Evolutionary conservation across 768 basidiomycete species (phyloP).

Genomic region (Daedalea quercina): DNA sequence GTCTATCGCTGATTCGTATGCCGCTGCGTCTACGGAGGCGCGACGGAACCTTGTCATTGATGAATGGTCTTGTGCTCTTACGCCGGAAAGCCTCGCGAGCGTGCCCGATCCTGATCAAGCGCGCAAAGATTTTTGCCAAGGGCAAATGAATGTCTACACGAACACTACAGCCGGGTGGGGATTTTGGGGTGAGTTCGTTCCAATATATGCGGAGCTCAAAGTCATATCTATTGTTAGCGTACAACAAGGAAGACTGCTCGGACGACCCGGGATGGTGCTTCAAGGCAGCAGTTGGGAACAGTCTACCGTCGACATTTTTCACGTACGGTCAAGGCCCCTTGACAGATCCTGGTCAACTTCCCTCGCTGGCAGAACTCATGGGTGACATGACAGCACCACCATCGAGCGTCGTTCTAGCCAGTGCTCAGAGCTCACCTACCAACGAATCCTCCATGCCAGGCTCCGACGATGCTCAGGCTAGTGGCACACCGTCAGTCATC

Average conservation of each 20-base stretch:
- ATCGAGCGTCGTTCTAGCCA: slow-evolving; percentile 3
- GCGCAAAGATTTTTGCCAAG: slow-evolving; percentile 45
- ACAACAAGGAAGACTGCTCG: slow-evolving; percentile 54
- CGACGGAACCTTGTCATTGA: slow-evolving; percentile 40
- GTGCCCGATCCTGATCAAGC: slow-evolving; percentile 40
- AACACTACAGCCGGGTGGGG: slow-evolving; percentile 55
- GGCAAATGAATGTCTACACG: slow-evolving; percentile 52
- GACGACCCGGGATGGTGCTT: slow-evolving; percentile 67
- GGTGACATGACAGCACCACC: slow-evolving; percentile 16
- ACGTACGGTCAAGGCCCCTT: slow-evolving; percentile 33
- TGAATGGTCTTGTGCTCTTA: slow-evolving; percentile 48
- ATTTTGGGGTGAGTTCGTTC: slow-evolving; percentile 53
- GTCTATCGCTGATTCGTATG: slow-evolving; percentile 20
- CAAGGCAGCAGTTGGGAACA: slow-evolving; percentile 47
- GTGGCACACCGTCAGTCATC: neutral
- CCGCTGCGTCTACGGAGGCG: slow-evolving; percentile 22
- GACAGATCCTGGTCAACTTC: slow-evolving; percentile 17
- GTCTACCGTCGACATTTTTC: slow-evolving; percentile 53
- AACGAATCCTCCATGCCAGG: neutral
- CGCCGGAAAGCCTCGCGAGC: slow-evolving; percentile 39
- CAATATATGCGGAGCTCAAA: neutral
- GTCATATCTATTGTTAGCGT: slow-evolving; percentile 30
- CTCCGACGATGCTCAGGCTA: neutral
- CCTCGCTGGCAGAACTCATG: slow-evolving; percentile 14
- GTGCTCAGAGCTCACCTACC: neutral